Percentiles rank a stretch among this genome's conserved stretches.
phyloP scores from a whole-genome alignment of 768 basidiomycete genomes.

The Pisolithus tinctorius region DNA sequence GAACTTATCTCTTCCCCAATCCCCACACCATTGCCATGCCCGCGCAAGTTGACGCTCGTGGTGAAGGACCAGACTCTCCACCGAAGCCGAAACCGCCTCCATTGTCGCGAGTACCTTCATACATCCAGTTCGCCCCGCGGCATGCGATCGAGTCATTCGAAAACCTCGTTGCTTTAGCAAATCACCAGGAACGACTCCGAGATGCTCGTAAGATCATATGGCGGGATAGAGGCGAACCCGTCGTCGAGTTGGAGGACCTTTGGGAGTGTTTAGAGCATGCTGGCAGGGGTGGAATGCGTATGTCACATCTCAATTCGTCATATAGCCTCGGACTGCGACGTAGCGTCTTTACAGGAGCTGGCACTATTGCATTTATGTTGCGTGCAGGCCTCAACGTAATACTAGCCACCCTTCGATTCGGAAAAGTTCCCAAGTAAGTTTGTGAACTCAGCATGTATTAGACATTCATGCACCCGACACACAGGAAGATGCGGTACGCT shows the following conservation, averaged over 20 bases:
- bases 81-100: not conserved
- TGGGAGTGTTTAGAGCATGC: conserved; percentile 69
- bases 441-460: not conserved
- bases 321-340: not conserved
- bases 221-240: conserved; percentile 73
- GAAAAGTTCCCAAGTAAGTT: conserved; percentile 57
- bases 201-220: conserved; percentile 77
- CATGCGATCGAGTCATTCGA: conserved; percentile 72
- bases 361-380: conserved; percentile 71
- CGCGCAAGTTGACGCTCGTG: not conserved
- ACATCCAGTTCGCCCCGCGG: conserved; percentile 46
- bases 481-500: conserved; percentile 55
- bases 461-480: not conserved
- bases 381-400: conserved; percentile 80
- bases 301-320: conserved; percentile 24
- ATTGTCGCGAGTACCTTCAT: conserved; percentile 23
- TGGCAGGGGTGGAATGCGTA: conserved; percentile 61
- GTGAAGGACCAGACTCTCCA: not conserved
- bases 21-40: not conserved
- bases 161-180: conserved; percentile 77
- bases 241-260: conserved; percentile 56
- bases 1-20: not conserved
- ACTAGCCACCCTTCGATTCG: conserved; percentile 66
- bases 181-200: conserved; percentile 68
- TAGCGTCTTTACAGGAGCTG: conserved; percentile 55